Percentiles rank a stretch among this genome's conserved stretches.
Conservation (phyloP, 2,329 filamentous ascomycete genomes). For the Botrytis fabae region DNA sequence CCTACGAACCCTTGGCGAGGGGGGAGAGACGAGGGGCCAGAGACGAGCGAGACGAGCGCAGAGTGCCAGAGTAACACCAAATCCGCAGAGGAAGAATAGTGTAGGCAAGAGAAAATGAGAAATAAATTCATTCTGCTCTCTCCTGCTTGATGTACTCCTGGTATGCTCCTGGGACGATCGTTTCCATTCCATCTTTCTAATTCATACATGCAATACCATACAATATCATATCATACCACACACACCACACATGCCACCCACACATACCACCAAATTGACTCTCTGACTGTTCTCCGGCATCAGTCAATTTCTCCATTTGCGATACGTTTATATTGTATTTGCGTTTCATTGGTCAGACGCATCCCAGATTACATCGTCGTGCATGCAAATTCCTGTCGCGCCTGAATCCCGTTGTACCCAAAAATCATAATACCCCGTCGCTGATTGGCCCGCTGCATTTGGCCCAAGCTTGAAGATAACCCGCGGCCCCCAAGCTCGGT, state of each 20-base stretch:
- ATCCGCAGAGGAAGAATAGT: not conserved
- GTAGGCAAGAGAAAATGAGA: not conserved
- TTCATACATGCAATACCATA: not conserved
- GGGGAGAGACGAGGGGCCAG: too few species aligned
- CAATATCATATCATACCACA: not conserved
- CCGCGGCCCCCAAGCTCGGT: slow-evolving; percentile 15
- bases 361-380: not conserved
- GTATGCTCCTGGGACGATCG: not conserved
- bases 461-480: slow-evolving; percentile 16
- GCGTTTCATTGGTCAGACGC: too few species aligned
- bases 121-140: not conserved
- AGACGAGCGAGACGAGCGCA: too few species aligned
- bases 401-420: not conserved
- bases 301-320: too few species aligned
- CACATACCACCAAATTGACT: too few species aligned
- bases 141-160: not conserved
- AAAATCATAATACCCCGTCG: slow-evolving; percentile 3
- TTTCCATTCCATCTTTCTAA: not conserved
- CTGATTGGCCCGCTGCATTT: not conserved
- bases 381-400: not conserved
- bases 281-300: not conserved
- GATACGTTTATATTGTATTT: too few species aligned
- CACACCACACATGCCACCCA: not conserved
- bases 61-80: not conserved
- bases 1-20: not conserved